These are phyloP conservation scores for Aureococcus anophagefferens DNA, from an alignment of 108 stramenopile genomes.

Conservation along the genomic window DNA sequence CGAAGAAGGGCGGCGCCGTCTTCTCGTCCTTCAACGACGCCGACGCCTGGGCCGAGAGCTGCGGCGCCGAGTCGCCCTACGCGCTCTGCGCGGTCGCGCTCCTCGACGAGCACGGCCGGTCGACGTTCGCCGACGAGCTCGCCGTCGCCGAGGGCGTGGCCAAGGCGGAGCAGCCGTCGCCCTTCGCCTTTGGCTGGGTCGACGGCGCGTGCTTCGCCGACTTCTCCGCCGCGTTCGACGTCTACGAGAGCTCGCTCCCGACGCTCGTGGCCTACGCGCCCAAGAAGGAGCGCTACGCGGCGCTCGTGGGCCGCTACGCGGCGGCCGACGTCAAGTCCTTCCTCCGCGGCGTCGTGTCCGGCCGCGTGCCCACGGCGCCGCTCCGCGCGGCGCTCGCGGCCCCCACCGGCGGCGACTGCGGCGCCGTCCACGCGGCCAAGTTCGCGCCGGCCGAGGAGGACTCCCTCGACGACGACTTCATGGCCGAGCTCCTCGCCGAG, in stretches of 20 bases:
- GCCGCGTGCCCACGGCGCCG: not conserved
- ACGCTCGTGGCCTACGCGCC: not conserved
- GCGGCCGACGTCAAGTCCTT: not conserved
- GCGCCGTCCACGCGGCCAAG: not conserved
- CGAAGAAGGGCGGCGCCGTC: too few relatives aligned
- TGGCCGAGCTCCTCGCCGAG: not conserved
- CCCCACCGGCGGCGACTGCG: not conserved
- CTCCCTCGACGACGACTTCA: not conserved
- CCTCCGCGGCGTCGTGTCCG: not conserved
- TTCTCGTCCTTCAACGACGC: too few relatives aligned
- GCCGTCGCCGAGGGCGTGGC: not conserved
- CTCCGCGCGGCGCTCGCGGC: not conserved
- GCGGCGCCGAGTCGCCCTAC: not conserved
- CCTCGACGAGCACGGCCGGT: not conserved
- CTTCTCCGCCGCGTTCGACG: not conserved
- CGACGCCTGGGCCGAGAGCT: not conserved
- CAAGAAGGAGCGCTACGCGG: not conserved
- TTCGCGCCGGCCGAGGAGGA: not conserved
- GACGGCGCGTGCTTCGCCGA: not conserved
- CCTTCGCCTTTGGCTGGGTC: slow-evolving; percentile 1
- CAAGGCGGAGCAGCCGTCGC: not conserved
- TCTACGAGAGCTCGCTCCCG: not conserved
- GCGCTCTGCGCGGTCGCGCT: not conserved
- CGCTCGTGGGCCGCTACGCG: not conserved
- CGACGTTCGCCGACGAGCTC: not conserved